phyloP scores from a whole-genome alignment of 2,329 filamentous ascomycete species.

The Fusarium sp. region DNA sequence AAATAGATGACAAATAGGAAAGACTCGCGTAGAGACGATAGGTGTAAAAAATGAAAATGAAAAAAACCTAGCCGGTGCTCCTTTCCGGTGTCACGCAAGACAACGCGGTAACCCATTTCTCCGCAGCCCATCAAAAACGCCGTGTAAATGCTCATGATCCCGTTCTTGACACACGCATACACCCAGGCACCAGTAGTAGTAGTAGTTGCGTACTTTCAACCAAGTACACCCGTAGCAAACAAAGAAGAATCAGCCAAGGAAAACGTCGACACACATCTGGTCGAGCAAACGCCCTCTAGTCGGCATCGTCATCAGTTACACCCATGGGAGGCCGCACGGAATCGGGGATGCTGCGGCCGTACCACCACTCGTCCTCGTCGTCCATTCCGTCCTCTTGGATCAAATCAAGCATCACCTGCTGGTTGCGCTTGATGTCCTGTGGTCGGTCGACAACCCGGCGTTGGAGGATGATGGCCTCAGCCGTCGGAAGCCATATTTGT shows the following conservation, averaged over 20 bases:
- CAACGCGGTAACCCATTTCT: conserved; percentile 36
- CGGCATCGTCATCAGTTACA: conserved; percentile 64
- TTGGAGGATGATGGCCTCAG: conserved; percentile 71
- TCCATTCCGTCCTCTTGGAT: conserved; percentile 71
- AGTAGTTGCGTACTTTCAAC: conserved; percentile 20
- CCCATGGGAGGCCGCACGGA: conserved; percentile 64
- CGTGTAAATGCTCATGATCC: conserved; percentile 48
- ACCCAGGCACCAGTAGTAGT: conserved; percentile 29
- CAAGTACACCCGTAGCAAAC: conserved; percentile 23
- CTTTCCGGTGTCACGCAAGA: conserved; percentile 32
- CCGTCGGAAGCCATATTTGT: conserved; percentile 72
- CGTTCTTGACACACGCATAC: conserved; percentile 39
- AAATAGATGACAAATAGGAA: conserved; percentile 17
- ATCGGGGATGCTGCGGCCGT: conserved; percentile 65
- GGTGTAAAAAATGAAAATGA: conserved; percentile 35
- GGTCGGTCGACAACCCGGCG: conserved; percentile 68
- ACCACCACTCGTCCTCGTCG: conserved; percentile 73
- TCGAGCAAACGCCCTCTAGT: conserved; percentile 40
- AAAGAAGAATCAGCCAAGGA: conserved; percentile 29
- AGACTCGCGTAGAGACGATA: conserved; percentile 35
- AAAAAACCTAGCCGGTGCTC: conserved; percentile 23
- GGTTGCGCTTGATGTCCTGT: conserved; percentile 72
- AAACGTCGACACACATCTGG: conserved; percentile 19
- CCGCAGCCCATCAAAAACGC: conserved; percentile 42
- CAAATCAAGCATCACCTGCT: conserved; percentile 71